Base-by-base conservation (phyloP, 768 basidiomycete species). In the Infundibulicybe gibba region DNA sequence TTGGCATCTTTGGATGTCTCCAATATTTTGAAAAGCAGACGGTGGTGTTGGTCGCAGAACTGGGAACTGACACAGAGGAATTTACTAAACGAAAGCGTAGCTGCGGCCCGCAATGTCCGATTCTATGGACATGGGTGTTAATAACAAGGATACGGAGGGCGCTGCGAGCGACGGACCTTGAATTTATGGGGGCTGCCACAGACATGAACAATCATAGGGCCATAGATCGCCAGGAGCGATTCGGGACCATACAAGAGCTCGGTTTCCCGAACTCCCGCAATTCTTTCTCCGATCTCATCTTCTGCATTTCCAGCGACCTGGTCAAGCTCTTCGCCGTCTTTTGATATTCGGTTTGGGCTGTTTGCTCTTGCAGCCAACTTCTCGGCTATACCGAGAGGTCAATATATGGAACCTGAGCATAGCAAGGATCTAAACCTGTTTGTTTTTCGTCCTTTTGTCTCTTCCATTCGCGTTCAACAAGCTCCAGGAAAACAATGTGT, bases 221-320 rank as follows among this genome's bases (percentile, higher is more conserved):
- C 95, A 52, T 87, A 99, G 5, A 90, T 60, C 1, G 87, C 83
- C 44, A 99, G 65, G 40, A 99, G 66, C 2, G 93, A 93, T 3
- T 86, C 70, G 1, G 82, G 70, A 1, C 94, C 91, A 54, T 90
- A 93, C 12, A 98, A 69, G 40, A 98, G 70, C 64, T 97, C 94
- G 3, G 74, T 76, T 69, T 99, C 97, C 25, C 93, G 75, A 45
- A 97, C 80, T 2, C 70, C 78, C 2, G 87, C 83, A 33, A 99
- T 88, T 8, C 87, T 78, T 48, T 99, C 97, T 12, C 94, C 97
- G 54, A 97, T 95, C 57, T 99, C 97, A 60, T 99, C 97, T 63
- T 99, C 97, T 3, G 93, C 93, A 58, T 94, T 95, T 5, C 97
- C 97, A 6, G 89, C 93, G 9, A 98, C 95, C 56, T 95, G 94